Evolutionary conservation across 116 monocot genomes (phyloP).

Genomic region (Posidonia oceanica): DNA sequence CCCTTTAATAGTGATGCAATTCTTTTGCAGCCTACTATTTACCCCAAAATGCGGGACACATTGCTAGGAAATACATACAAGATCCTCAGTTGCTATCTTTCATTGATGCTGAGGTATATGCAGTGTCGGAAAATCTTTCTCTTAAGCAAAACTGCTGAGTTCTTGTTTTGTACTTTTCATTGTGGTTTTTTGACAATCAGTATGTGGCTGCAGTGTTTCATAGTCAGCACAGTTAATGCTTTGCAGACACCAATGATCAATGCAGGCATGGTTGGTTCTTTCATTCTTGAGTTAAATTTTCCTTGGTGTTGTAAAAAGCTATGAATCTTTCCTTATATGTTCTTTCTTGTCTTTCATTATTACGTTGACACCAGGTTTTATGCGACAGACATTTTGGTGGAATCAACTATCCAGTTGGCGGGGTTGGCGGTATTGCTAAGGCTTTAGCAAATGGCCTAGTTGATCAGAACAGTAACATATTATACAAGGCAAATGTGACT

Average conservation of each 20-base stretch:
- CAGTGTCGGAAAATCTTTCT: background rate
- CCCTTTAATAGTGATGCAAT: background rate
- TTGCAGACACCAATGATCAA: slow-evolving; percentile 98
- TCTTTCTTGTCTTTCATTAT: background rate
- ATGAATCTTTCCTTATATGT: background rate
- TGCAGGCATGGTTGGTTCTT: slow-evolving; percentile 76
- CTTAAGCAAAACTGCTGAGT: background rate
- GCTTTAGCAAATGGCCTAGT: slow-evolving; percentile 80
- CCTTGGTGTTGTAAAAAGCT: background rate
- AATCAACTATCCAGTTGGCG: slow-evolving; percentile 94
- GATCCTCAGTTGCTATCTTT: slow-evolving; percentile 78
- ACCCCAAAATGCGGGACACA: slow-evolving; percentile 88
- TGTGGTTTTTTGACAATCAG: slow-evolving; percentile 4
- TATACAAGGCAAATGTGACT: slow-evolving; percentile 76
- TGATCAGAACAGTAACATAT: slow-evolving; percentile 69
- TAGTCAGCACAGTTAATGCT: slow-evolving; percentile 95
- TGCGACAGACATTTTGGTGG: slow-evolving; percentile 99
- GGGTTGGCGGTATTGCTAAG: slow-evolving; percentile 87
- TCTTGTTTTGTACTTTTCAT: background rate
- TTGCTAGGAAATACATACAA: slow-evolving; percentile 84
- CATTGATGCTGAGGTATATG: slow-evolving; percentile 92
- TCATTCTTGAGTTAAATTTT: background rate
- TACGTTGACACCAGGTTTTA: slow-evolving; percentile 47
- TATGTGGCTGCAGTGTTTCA: slow-evolving; percentile 67
- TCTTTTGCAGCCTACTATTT: slow-evolving; percentile 73